Percentiles rank a stretch among this genome's conserved stretches.
phyloP scores from a whole-genome alignment of 208 protist genomes.

The Acanthamoeba sp. region DNA sequence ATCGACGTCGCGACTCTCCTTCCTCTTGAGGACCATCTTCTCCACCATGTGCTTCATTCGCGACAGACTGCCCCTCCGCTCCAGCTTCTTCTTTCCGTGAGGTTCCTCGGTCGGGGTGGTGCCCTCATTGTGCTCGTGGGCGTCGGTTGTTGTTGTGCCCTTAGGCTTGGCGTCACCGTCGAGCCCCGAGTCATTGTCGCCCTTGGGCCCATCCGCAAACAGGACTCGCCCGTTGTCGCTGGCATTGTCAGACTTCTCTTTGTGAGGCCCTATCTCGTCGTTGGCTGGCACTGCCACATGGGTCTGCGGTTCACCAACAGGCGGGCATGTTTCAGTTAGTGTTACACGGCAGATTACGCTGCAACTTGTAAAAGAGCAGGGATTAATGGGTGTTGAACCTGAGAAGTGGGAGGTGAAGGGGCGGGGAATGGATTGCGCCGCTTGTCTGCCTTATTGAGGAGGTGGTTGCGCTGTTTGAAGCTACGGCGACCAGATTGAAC shows the following conservation, averaged over 20 bases:
- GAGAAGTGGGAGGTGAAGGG: not conserved
- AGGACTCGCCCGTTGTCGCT: not conserved
- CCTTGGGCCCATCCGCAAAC: not conserved
- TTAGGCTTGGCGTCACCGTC: too few relatives aligned
- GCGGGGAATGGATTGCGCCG: not conserved
- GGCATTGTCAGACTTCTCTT: too few relatives aligned
- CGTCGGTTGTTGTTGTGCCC: too few relatives aligned
- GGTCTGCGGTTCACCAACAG: not conserved
- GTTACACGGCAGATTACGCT: too few relatives aligned
- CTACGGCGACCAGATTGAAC: not conserved
- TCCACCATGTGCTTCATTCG: conserved; percentile 22
- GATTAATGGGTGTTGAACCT: not conserved
- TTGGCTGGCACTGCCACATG: not conserved
- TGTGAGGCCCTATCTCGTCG: too few relatives aligned
- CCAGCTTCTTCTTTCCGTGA: not conserved
- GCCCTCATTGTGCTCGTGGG: too few relatives aligned
- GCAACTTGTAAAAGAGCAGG: too few relatives aligned
- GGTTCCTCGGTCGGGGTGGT: too few relatives aligned
- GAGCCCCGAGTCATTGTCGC: too few relatives aligned
- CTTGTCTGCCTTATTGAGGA: not conserved
- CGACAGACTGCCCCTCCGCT: not conserved
- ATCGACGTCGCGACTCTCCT: not conserved
- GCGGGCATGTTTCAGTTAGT: too few relatives aligned
- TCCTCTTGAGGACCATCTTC: conserved; percentile 18
- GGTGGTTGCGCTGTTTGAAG: not conserved